Evolutionary conservation across 2,329 filamentous ascomycete genomes (phyloP), one percentile per base, ranked within the genome.

Genomic region (Colletotrichum gigasporum): DNA sequence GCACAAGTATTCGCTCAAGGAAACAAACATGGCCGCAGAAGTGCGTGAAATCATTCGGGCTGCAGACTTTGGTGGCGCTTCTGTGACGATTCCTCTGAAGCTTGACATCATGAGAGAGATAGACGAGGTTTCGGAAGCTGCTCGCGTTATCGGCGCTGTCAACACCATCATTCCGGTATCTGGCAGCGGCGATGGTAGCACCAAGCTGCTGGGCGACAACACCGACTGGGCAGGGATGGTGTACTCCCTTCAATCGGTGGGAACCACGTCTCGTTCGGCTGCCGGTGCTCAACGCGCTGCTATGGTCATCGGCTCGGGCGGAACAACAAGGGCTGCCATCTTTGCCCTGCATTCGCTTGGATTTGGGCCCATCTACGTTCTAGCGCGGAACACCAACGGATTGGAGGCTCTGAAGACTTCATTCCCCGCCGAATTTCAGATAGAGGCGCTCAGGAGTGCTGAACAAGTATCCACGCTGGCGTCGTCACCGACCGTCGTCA

Each of bases 221-320:
- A 99, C 96, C 11, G 96, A 99, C 80, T 99, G 94, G 91, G 86
- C 89, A 72, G 96, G 96, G 67, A 99, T 99, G 89, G 88, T 91
- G 2, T 87, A 91, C 69, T 90, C 92, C 3, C 85, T 99, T 18
- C 87, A 86, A 61, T 87, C 87, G 41, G 89, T 88, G 2, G 92
- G 92, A 7, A 82, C 91, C 37, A 79, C 80, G 18, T 50, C 67
- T 66, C 76, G 67, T 75, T 73, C 71, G 70, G 72, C 69, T 71
- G 74, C 73, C 56, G 55, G 64, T 34, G 66, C 54, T 16, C 45
- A 62, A 41, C 59, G 60, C 41, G 86, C 89, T 58, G 95, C 87
- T 24, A 87, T 97, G 69, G 92, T 98, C 12, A 88, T 99, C 56
- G 96, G 96, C 3, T 93, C 93, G 7, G 96, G 96, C 12, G 96